Base-by-base conservation (phyloP, 2,329 filamentous ascomycete genomes). In the Setomelanomma holmii region DNA sequence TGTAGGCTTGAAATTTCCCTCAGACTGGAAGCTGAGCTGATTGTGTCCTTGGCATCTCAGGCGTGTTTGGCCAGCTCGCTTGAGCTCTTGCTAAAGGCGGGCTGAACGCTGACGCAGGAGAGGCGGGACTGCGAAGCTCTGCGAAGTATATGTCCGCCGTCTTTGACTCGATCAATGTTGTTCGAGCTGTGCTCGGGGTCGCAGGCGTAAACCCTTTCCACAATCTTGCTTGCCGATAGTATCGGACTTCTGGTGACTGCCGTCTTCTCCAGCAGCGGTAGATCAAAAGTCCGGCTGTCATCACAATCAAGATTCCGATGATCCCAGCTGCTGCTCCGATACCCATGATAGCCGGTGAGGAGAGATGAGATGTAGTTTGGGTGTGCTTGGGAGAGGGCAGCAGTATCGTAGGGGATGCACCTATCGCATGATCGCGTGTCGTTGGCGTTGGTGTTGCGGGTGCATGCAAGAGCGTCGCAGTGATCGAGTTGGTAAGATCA, bases 181-280 rank as follows among this genome's bases (percentile, higher is more conserved):
- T 53, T 19, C 49, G 40, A 1, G 50, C 40, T 5, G 57, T 47
- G 17, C 35, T 58, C 3, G 49, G 55, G 14, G 55, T 56, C 4
- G 42, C 56, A 27, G 59, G 58, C 3, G 55, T 56, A 14, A 64
- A 64, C 4, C 58, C 61, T 24, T 62, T 62, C 61, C 61, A 64
- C 2, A 60, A 23, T 24, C 46, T 57, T 12, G 54, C 51, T 35
- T 56, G 52, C 7, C 49, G 45, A 42, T 62, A 58, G 33, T 55
- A 49, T 12, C 22, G 45, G 11, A 43, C 19, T 36, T 52, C 40
- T 8, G 42, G 48, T 11, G 51, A 43, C 17, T 17, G 43, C 6
- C 36, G 51, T 12, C 30, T 39, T 38, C 40, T 49, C 40, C 49
- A 54, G 20, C 45, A 36, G 11, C 46, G 58, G 45, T 58, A 58